Percentiles rank a stretch among this genome's conserved stretches.
These are phyloP conservation scores for Dipteronia dyeriana DNA, from an alignment of 345 rosid species.

Conservation along the genomic window DNA sequence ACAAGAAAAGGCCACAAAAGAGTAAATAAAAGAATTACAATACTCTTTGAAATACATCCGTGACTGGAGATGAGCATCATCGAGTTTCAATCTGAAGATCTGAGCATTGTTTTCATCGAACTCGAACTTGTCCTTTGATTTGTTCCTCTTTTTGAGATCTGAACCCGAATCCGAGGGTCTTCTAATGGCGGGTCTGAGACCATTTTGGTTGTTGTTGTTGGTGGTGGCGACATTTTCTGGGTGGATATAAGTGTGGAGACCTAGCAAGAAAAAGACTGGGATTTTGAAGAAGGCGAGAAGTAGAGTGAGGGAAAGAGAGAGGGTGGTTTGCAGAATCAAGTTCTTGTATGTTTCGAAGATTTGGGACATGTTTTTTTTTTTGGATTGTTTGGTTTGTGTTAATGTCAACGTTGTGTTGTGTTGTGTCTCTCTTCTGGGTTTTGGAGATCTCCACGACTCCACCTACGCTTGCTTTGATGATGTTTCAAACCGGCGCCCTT, in stretches of 20 bases:
- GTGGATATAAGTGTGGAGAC: conserved; percentile 83
- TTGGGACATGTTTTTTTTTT: conserved; percentile 35
- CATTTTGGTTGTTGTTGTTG: conserved; percentile 35
- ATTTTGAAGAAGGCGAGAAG: conserved; percentile 57
- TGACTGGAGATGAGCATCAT: conserved; percentile 70
- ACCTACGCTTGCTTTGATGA: neutral
- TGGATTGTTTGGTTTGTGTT: neutral
- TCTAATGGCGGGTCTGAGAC: conserved; percentile 66
- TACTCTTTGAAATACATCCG: conserved; percentile 68
- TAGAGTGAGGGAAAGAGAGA: conserved; percentile 46
- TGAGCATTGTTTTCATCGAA: conserved; percentile 91
- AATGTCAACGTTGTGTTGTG: neutral
- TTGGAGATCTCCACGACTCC: neutral
- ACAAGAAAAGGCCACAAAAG: conserved; percentile 46
- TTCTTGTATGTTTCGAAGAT: conserved; percentile 49
- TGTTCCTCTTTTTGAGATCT: conserved; percentile 49
- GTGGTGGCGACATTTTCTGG: conserved; percentile 66
- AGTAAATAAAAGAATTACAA: conserved; percentile 44
- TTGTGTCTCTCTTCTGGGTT: neutral
- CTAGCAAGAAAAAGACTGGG: conserved; percentile 65
- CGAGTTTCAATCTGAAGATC: conserved; percentile 91
- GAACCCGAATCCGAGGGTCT: conserved; percentile 53
- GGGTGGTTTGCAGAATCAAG: conserved; percentile 47
- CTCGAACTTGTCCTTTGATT: conserved; percentile 76
- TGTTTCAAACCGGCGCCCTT: neutral